A percentile compares a stretch with the other conserved stretches of the same genome.
These are phyloP conservation scores for Chlamydomonas applanata DNA, from an alignment of 139 green algal genomes.

Conservation along the genomic window DNA sequence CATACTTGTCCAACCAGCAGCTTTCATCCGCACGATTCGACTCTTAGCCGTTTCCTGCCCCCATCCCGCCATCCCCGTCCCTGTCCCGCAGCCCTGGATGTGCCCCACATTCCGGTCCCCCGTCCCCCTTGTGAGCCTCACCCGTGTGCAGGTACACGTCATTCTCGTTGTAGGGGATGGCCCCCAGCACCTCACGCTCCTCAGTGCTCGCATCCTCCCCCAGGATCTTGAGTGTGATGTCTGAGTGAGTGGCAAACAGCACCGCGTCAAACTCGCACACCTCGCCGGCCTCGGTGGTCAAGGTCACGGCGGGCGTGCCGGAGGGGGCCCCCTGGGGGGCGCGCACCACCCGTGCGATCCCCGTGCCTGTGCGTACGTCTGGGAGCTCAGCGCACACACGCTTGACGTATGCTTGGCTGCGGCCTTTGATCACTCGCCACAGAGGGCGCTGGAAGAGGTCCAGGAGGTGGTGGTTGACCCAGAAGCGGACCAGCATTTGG, in stretches of 20 bases:
- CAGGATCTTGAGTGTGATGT: conserved; percentile 74
- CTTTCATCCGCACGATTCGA: too few species aligned
- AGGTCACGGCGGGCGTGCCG: conserved; percentile 6
- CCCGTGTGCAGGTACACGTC: conserved; percentile 86
- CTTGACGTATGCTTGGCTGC: conserved; percentile 78
- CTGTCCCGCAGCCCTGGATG: too few species aligned
- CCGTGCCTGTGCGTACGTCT: conserved; percentile 61
- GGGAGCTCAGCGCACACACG: conserved; percentile 64
- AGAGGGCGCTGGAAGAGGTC: conserved; percentile 81
- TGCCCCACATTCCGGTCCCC: too few species aligned
- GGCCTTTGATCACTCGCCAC: conserved; percentile 87
- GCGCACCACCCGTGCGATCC: conserved; percentile 46
- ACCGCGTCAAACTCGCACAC: conserved; percentile 71
- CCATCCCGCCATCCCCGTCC: too few species aligned
- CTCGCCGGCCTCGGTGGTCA: conserved; percentile 41
- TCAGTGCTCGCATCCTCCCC: conserved; percentile 39
- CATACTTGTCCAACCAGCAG: too few species aligned
- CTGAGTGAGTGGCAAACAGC: conserved; percentile 84
- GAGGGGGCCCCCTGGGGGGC: neutral
- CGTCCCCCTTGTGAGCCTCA: neutral
- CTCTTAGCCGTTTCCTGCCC: too few species aligned
- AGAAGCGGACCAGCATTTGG: conserved; percentile 87
- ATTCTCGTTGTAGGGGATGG: conserved; percentile 83
- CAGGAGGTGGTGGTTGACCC: conserved; percentile 97
- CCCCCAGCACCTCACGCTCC: conserved; percentile 67